Percentiles rank a stretch among this genome's conserved stretches.
phyloP scores from a whole-genome alignment of 768 basidiomycete genomes.

The Phaeolepiota aurea region DNA sequence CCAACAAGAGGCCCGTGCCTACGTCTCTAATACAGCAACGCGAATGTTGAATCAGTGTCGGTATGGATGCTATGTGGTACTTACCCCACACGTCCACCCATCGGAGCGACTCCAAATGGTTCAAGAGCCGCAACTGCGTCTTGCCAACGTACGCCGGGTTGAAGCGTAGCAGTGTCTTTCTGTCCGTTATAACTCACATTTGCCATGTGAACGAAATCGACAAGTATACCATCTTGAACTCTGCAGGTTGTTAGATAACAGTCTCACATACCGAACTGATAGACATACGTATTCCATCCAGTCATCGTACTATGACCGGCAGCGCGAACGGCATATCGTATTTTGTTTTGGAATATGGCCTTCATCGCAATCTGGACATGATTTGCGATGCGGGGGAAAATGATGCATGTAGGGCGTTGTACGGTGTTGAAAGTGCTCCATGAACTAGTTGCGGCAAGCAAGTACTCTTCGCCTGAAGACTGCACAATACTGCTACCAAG shows the following conservation, averaged over 20 bases:
- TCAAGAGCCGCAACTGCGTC: conserved; percentile 26
- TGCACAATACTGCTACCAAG: conserved; percentile 17
- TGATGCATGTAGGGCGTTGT: conserved; percentile 24
- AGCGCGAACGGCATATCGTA: conserved; percentile 32
- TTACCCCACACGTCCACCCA: conserved; percentile 30
- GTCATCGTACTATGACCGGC: conserved; percentile 32
- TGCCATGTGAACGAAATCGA: conserved; percentile 28
- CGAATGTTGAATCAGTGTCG: no score
- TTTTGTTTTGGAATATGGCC: conserved; percentile 22
- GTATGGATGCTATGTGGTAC: not conserved
- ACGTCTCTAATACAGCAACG: conserved; percentile 22
- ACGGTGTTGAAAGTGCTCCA: conserved; percentile 28
- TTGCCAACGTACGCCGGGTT: conserved; percentile 34
- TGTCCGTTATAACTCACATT: conserved; percentile 25
- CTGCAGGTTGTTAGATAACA: conserved; percentile 13
- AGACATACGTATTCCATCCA: conserved; percentile 33
- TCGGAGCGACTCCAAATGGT: conserved; percentile 28
- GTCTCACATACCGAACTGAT: not conserved
- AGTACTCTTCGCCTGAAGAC: conserved; percentile 13
- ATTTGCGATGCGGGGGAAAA: conserved; percentile 19
- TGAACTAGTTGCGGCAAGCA: conserved; percentile 10
- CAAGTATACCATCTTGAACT: conserved; percentile 26
- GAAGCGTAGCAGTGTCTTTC: conserved; percentile 27
- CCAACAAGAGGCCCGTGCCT: conserved; percentile 33
- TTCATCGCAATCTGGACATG: conserved; percentile 30